phyloP scores from a whole-genome alignment of 768 basidiomycete species.

The Hydnomerulius pinastri region DNA sequence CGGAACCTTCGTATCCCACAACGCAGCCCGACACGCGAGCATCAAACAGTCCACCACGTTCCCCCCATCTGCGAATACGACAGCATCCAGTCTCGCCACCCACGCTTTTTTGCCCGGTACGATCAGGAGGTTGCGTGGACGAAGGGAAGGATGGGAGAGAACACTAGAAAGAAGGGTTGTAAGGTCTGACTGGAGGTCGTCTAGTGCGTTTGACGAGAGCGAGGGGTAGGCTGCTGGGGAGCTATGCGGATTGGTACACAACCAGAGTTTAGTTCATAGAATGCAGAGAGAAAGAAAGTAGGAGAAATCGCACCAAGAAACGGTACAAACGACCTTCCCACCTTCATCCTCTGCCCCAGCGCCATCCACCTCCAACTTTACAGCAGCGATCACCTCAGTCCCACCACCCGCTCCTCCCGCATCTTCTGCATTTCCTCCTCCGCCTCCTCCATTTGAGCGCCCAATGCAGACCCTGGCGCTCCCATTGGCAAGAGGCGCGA shows the following conservation, averaged over 20 bases:
- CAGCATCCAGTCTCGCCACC: slow-evolving; percentile 74
- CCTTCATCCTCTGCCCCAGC: slow-evolving; percentile 50
- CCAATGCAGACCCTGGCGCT: slow-evolving; percentile 80
- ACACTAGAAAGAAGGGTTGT: slow-evolving; percentile 62
- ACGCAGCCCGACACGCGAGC: slow-evolving; percentile 73
- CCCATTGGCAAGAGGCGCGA: slow-evolving; percentile 81
- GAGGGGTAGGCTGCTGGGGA: slow-evolving; percentile 82
- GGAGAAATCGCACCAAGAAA: slow-evolving; percentile 69
- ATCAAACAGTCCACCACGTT: slow-evolving; percentile 79
- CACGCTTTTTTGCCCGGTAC: slow-evolving; percentile 66
- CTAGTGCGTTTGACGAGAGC: slow-evolving; percentile 59
- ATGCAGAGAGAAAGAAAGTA: slow-evolving; percentile 3
- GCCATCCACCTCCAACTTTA: slow-evolving; percentile 76
- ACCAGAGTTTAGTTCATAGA: slow-evolving; percentile 3
- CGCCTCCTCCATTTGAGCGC: slow-evolving; percentile 52
- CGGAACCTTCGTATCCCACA: slow-evolving; percentile 83
- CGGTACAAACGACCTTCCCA: slow-evolving; percentile 65
- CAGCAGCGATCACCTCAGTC: slow-evolving; percentile 78
- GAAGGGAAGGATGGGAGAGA: slow-evolving; percentile 65
- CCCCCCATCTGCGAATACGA: slow-evolving; percentile 72
- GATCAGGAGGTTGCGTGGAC: slow-evolving; percentile 64
- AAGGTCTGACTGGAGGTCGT: slow-evolving; percentile 78
- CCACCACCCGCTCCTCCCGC: slow-evolving; percentile 75
- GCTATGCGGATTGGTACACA: slow-evolving; percentile 46
- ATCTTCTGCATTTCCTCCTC: slow-evolving; percentile 72